Base-by-base conservation (phyloP, 768 basidiomycete genomes). In the Cytidiella melzeri region DNA sequence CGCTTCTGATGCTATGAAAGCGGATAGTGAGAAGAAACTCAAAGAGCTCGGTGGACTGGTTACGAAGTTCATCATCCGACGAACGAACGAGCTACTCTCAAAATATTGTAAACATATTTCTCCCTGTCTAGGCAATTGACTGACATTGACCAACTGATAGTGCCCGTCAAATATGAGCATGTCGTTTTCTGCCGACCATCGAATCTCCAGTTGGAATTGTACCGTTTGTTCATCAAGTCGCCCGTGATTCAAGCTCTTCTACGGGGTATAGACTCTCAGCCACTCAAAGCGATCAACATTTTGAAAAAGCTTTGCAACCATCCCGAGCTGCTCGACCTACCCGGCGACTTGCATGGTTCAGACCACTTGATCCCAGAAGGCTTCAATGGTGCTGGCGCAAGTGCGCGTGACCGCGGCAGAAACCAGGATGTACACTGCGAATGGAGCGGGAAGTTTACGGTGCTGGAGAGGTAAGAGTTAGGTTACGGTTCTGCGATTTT, bases 101-200 rank as follows among this genome's bases (percentile, higher is more conserved):
- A 97, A 97, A 72, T 97, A 97, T 60, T 67, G 93, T 94, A 53
- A 56, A 15, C 30, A 91, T 80, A 15, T 48, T 26, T 42, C 34
- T 12, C n/a, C 20, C 50, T 41, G 34, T 24, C 30, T 25, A 42
- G 23, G 39, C 57, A 34, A 15, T 52, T 49, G 41, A 56, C 48
- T 49, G 28, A 54, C 39, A 21, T 30, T 19, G n/a, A n/a, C n/a
- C n/a, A 48, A 6, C 21, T 42, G 45, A 1, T 59, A 98, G 95
- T 99, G 24, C 96, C 96, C 7, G 92, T 99, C 69, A 99, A 99
- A 66, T 98, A 98, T 69, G 96, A 98, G 64, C 92, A 97, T 52
- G 88, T 97, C 53, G 93, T 97, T 0, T 97, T 96, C 67, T 97
- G 93, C 64, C 76, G 80, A 37, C 76, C 89, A 3, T 92, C 90